These are phyloP conservation scores for Alternaria ventricosa DNA, from an alignment of 2,329 filamentous ascomycete species.

Conservation along the genomic window DNA sequence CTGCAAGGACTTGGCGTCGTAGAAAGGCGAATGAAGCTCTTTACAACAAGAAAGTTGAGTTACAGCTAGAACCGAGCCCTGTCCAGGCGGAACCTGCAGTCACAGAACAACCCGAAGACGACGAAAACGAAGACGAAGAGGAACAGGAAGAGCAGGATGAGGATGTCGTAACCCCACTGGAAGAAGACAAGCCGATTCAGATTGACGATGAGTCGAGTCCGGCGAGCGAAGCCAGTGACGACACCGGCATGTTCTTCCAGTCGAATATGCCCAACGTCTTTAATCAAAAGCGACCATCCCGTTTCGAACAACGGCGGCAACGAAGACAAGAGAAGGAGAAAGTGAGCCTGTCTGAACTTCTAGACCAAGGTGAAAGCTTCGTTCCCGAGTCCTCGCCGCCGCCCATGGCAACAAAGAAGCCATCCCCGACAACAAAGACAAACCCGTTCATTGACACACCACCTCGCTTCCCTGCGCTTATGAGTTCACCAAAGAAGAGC, in stretches of 20 bases:
- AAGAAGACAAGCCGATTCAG: slow-evolving; percentile 12
- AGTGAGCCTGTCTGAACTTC: slow-evolving; percentile 38
- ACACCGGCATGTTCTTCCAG: slow-evolving; percentile 49
- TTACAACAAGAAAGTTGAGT: slow-evolving; percentile 48
- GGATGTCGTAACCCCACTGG: slow-evolving; percentile 8
- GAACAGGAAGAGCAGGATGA: slow-evolving; percentile 21
- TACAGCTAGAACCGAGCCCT: slow-evolving; percentile 16
- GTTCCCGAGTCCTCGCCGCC: slow-evolving; percentile 41
- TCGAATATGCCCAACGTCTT: slow-evolving; percentile 37
- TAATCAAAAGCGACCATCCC: slow-evolving; percentile 27
- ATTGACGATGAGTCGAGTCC: slow-evolving; percentile 19
- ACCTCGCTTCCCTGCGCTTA: slow-evolving; percentile 34
- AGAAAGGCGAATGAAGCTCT: slow-evolving; percentile 47
- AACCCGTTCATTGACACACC: slow-evolving; percentile 44
- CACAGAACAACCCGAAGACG: background rate
- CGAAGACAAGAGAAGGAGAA: slow-evolving; percentile 35
- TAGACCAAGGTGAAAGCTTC: slow-evolving; percentile 42
- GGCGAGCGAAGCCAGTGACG: slow-evolving; percentile 40
- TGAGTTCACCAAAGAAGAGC: slow-evolving; percentile 40
- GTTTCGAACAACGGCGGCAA: slow-evolving; percentile 25
- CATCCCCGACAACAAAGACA: slow-evolving; percentile 18
- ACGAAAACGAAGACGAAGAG: slow-evolving; percentile 25
- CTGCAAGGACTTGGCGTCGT: slow-evolving; percentile 52
- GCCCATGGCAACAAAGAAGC: slow-evolving; percentile 23
- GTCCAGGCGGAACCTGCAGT: slow-evolving; percentile 7